phyloP scores from a whole-genome alignment of 129 eudicot genomes.

The Calendula officinalis region DNA sequence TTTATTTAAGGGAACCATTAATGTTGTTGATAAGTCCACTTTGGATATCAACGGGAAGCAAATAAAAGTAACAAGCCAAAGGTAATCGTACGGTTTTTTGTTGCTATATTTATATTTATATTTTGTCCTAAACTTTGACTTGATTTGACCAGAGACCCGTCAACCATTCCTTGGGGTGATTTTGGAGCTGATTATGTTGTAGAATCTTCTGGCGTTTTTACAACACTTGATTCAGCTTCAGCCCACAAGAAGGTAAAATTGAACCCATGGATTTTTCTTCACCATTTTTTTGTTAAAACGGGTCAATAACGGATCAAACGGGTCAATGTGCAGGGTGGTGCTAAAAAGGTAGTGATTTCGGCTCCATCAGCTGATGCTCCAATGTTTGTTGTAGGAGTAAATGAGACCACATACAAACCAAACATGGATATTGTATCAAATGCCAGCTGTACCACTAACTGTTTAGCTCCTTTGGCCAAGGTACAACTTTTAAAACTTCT shows the following conservation, averaged over 20 bases:
- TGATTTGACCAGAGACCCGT: no score
- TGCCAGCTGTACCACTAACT: constrained; percentile 95
- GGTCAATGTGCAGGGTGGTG: constrained; percentile 72
- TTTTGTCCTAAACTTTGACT: background rate
- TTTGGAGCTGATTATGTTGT: no score
- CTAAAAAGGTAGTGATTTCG: constrained; percentile 87
- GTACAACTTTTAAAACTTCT: constrained; percentile 29
- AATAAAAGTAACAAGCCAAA: constrained; percentile 73
- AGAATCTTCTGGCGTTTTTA: constrained; percentile 82
- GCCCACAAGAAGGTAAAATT: constrained; percentile 70
- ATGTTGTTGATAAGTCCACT: constrained; percentile 79
- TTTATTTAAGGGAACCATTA: constrained; percentile 65
- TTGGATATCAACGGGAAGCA: constrained; percentile 89
- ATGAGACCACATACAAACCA: constrained; percentile 81
- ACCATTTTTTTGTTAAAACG: background rate
- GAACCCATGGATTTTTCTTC: background rate
- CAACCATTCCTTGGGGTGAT: no score
- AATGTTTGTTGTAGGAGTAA: constrained; percentile 97
- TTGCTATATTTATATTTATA: constrained; percentile 1
- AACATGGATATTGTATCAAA: constrained; percentile 95
- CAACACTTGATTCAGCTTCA: constrained; percentile 84
- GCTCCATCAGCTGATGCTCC: constrained; percentile 99
- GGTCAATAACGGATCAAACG: no score
- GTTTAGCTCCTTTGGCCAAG: constrained; percentile 99
- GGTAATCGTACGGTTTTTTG: constrained; percentile 39